phyloP scores from a whole-genome alignment of 306 rosid species.

The Rosa multiflora region DNA sequence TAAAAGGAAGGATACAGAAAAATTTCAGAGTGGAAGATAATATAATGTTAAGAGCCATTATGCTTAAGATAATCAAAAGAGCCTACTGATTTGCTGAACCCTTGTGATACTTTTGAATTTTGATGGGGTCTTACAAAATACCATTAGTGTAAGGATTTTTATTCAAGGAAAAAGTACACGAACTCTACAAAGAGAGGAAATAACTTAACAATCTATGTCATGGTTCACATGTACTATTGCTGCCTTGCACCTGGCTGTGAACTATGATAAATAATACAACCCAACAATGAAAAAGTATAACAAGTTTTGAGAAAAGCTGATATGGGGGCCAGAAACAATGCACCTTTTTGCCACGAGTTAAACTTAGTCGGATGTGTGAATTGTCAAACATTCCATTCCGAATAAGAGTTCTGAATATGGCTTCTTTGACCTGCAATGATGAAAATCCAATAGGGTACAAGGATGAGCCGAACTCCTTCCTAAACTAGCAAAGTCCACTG shows the following conservation, averaged over 20 bases:
- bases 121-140: not conserved
- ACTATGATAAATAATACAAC: not conserved
- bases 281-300: not conserved
- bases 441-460: slow-evolving; percentile 3
- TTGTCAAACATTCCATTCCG: slow-evolving; percentile 83
- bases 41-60: not conserved
- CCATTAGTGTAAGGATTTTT: not conserved
- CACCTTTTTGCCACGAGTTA: slow-evolving; percentile 87
- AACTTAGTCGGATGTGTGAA: slow-evolving; percentile 72
- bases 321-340: not conserved
- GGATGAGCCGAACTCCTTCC: slow-evolving; percentile 20
- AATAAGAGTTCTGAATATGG: slow-evolving; percentile 71
- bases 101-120: not conserved
- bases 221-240: not conserved
- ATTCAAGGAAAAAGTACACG: not conserved
- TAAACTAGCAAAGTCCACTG: not conserved
- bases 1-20: not conserved
- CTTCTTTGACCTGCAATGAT: slow-evolving; percentile 69
- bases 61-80: not conserved
- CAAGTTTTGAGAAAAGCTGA: not conserved
- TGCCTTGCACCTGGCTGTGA: not conserved
- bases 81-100: not conserved
- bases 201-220: not conserved
- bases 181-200: not conserved
- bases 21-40: not conserved